phyloP scores from a whole-genome alignment of 208 protist genomes.

The Trypanosoma lewisi region DNA sequence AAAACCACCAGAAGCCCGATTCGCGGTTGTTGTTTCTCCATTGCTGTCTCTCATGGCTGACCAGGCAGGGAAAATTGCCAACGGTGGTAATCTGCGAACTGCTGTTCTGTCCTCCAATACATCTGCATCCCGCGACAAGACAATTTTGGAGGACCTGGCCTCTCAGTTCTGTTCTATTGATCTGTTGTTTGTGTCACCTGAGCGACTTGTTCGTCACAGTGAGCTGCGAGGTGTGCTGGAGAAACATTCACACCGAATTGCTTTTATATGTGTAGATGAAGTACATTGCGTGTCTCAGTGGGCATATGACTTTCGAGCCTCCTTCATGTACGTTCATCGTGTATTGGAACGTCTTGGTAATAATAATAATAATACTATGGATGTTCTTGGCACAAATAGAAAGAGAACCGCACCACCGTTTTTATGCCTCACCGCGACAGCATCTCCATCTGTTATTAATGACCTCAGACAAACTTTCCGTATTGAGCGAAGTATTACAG shows the following conservation, averaged over 20 bases:
- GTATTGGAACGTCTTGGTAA: slow-evolving; percentile 33
- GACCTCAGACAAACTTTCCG: slow-evolving; percentile 75
- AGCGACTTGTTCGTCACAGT: slow-evolving; percentile 60
- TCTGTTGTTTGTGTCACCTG: slow-evolving; percentile 83
- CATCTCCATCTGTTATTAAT: slow-evolving; percentile 56
- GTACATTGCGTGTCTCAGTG: slow-evolving; percentile 96
- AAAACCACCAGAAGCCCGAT: slow-evolving; percentile 25
- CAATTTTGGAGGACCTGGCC: slow-evolving; percentile 39
- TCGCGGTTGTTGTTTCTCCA: slow-evolving; percentile 92
- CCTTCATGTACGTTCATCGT: slow-evolving; percentile 77
- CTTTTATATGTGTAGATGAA: slow-evolving; percentile 93
- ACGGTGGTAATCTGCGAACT: slow-evolving; percentile 32
- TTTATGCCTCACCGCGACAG: slow-evolving; percentile 88
- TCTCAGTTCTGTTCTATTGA: slow-evolving; percentile 57
- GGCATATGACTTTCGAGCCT: slow-evolving; percentile 94
- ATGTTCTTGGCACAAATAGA: background rate
- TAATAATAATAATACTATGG: too few species aligned
- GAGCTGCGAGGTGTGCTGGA: slow-evolving; percentile 42
- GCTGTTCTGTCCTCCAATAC: slow-evolving; percentile 60
- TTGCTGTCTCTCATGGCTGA: slow-evolving; percentile 96
- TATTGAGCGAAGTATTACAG: slow-evolving; percentile 54
- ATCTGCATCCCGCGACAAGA: slow-evolving; percentile 34
- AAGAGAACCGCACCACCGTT: slow-evolving; percentile 31
- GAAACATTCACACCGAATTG: slow-evolving; percentile 54
- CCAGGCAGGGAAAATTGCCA: slow-evolving; percentile 73